Conservation (phyloP, 140 eudicot species). For the Flaveria floridana region DNA sequence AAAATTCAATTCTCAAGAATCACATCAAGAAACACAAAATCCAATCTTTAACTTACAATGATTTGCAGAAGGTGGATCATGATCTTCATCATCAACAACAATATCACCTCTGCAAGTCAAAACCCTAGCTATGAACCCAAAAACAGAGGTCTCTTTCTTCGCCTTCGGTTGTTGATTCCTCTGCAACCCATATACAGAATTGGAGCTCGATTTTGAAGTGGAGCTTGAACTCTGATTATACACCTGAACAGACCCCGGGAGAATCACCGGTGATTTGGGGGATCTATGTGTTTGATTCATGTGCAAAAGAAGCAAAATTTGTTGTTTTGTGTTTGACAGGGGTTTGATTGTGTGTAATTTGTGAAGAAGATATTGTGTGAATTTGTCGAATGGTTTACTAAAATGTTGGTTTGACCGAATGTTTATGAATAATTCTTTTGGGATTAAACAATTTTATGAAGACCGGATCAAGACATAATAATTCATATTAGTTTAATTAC, state of each 20-base stretch:
- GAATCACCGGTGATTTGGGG: conserved; percentile 42
- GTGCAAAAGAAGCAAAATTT: conserved; percentile 12
- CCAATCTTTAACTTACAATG: conserved; percentile 40
- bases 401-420: not conserved
- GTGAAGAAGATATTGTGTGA: not conserved
- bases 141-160: conserved; percentile 26
- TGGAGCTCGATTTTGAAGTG: conserved; percentile 26
- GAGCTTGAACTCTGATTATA: conserved; percentile 35
- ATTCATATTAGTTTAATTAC: not conserved
- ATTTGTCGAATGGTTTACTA: not conserved
- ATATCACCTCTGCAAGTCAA: conserved; percentile 23
- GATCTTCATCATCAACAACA: conserved; percentile 27
- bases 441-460: conserved; percentile 8
- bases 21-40: not conserved
- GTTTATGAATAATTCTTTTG: conserved; percentile 14
- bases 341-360: conserved; percentile 5
- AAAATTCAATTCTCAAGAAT: not conserved
- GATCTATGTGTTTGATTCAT: conserved; percentile 47
- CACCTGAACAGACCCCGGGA: conserved; percentile 35
- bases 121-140: conserved; percentile 25
- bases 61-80: conserved; percentile 19
- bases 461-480: conserved; percentile 15
- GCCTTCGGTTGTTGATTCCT: conserved; percentile 10
- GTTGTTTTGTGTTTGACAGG: conserved; percentile 24
- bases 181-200: conserved; percentile 1